phyloP scores from a whole-genome alignment of 2,329 filamentous ascomycete genomes.

The Scedosporium minutisporum region DNA sequence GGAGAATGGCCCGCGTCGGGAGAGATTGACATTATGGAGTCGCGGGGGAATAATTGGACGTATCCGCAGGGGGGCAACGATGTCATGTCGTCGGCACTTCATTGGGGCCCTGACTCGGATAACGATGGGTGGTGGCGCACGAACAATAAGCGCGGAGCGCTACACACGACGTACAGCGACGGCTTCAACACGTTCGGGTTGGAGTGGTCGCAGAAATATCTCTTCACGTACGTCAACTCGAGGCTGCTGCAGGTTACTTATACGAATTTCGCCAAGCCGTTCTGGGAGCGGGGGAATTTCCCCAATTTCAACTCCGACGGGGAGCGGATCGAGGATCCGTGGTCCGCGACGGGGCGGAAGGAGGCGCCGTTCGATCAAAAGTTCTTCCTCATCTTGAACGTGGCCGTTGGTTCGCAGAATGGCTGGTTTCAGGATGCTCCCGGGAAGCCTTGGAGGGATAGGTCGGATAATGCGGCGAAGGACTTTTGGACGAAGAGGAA shows the following conservation, averaged over 20 bases:
- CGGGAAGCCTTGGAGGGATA: conserved; percentile 73
- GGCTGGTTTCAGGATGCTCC: conserved; percentile 72
- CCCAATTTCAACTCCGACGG: conserved; percentile 55
- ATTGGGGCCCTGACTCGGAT: conserved; percentile 66
- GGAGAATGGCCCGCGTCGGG: conserved; percentile 71
- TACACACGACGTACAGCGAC: conserved; percentile 63
- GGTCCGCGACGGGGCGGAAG: conserved; percentile 48
- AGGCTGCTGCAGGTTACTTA: conserved; percentile 73
- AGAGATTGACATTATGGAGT: conserved; percentile 76
- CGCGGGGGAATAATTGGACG: conserved; percentile 71
- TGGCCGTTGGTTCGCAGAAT: conserved; percentile 69
- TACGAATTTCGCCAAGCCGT: conserved; percentile 58
- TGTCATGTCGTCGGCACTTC: conserved; percentile 67
- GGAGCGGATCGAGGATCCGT: conserved; percentile 52
- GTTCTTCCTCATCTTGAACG: conserved; percentile 68
- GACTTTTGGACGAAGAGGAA: conserved; percentile 68
- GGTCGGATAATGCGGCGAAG: conserved; percentile 52
- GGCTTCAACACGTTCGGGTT: conserved; percentile 70
- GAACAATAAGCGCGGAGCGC: conserved; percentile 64
- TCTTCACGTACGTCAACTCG: conserved; percentile 79
- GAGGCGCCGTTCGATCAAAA: conserved; percentile 66
- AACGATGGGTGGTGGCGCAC: conserved; percentile 79
- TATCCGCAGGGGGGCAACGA: conserved; percentile 73
- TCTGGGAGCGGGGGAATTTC: conserved; percentile 63
- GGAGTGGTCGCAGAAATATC: conserved; percentile 81